Evolutionary conservation across 192 early-diverging fungal genomes (phyloP), one percentile per base, ranked within the genome.

Genomic region (Podila epicladia): DNA sequence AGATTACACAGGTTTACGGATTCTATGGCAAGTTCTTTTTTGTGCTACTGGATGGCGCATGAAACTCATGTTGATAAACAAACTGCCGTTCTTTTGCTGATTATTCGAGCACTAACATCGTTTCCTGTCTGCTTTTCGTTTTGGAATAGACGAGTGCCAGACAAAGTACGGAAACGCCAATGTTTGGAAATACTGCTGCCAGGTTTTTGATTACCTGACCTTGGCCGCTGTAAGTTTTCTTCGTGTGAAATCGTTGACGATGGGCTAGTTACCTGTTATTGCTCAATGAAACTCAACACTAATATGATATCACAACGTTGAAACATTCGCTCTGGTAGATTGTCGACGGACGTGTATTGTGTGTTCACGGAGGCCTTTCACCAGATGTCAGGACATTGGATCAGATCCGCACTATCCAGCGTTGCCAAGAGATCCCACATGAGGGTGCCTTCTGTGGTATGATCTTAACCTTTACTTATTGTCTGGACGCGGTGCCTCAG

Each of bases 1-100:
- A 99, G 78, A 97, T 99, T 73, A 99, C 97, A 9, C 96, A 97
- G 73, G 96, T 99, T 20, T 97, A 97, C 84, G 95, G 95, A 28
- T 97, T 97, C 82, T 97, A 95, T 84, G 95, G 95, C 94, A 82
- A 71, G 65, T 45, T 45, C 15, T 45, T 15, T 45, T 45, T 45
- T 15, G 41, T 12, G 13, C 41, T 15, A 2, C 41, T 45, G 41
- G 41, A 45, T 45, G 3, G 17, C 41, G 38, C 38, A 11, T 2
- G 17, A 15, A 0, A 8, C 41, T 12, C 15, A 45, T 45, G 41
- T 12, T 8, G 11, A 45, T 45, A 37, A 9, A 37, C 35, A 37
- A 37, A 37, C 35, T 0, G 35, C 6, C 0, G 9, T 37, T 9
- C 35, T 9, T 8, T 9, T 37, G 35, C 50, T 55, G 8, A 9